phyloP scores from a whole-genome alignment of 352 stramenopile genomes.

The Pythium scleroteichum region DNA sequence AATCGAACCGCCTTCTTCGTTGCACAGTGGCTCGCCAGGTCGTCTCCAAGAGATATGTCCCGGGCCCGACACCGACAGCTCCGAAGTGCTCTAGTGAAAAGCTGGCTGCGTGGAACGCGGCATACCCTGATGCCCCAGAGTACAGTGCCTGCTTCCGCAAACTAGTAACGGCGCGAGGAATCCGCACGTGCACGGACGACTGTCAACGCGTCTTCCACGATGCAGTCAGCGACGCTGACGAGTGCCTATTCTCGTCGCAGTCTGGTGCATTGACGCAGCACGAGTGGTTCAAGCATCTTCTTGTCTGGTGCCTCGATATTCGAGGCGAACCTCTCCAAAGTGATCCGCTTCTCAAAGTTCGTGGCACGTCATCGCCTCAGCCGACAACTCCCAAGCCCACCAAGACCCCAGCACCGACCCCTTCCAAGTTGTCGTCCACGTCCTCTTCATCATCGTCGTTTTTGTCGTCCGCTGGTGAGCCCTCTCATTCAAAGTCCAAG shows the following conservation, averaged over 20 bases:
- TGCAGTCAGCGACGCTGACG: constrained; percentile 13
- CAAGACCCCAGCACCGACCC: constrained; percentile 5
- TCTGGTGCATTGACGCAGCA: constrained; percentile 18
- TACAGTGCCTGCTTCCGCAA: constrained; percentile 12
- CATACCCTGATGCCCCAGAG: constrained; percentile 4
- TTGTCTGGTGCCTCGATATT: constrained; percentile 19
- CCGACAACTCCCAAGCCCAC: constrained; percentile 18
- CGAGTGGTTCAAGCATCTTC: constrained; percentile 25
- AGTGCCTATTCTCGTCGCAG: constrained; percentile 19
- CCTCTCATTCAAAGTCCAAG: neutral
- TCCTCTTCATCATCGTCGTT: constrained; percentile 1
- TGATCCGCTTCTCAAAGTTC: constrained; percentile 13
- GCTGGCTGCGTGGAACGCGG: constrained; percentile 14
- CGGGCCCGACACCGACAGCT: neutral
- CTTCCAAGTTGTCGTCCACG: neutral
- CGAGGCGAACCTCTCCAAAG: constrained; percentile 14
- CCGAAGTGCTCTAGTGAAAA: constrained; percentile 14
- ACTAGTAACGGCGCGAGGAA: neutral
- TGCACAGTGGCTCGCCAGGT: constrained; percentile 9
- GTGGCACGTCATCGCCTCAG: constrained; percentile 2
- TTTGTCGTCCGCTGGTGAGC: neutral
- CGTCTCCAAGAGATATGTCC: constrained; percentile 9
- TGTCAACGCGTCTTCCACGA: constrained; percentile 21
- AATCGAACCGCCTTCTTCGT: constrained; percentile 12
- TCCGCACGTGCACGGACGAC: constrained; percentile 9